phyloP scores from a whole-genome alignment of 257 asterid species.

The Fraxinus excelsior region DNA sequence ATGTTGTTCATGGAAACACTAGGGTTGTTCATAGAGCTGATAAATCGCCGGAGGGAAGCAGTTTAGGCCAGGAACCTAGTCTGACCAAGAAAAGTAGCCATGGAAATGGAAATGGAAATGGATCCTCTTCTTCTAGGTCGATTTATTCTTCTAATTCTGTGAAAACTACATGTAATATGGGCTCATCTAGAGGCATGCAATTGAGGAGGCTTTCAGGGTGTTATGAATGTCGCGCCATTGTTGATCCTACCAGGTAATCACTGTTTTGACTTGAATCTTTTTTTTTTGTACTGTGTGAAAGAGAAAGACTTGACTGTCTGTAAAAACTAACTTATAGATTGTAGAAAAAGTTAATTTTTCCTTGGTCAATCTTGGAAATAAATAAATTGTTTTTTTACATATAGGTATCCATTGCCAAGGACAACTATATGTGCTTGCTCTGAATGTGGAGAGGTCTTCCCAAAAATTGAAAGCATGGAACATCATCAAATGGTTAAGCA shows the following conservation, averaged over 20 bases:
- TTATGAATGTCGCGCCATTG: constrained; percentile 78
- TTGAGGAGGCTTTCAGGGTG: constrained; percentile 88
- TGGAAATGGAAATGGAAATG: constrained; percentile 9
- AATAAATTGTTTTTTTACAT: no score
- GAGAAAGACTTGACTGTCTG: not conserved
- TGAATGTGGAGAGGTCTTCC: constrained; percentile 90
- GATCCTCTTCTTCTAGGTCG: constrained; percentile 46
- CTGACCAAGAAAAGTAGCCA: constrained; percentile 45
- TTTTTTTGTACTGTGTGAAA: not conserved
- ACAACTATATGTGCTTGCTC: constrained; percentile 81
- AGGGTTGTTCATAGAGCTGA: constrained; percentile 84
- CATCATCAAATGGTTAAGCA: constrained; percentile 89
- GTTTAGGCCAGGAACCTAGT: constrained; percentile 25
- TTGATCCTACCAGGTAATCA: constrained; percentile 76
- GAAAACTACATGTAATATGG: constrained; percentile 38
- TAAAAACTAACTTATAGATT: not conserved
- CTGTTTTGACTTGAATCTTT: not conserved
- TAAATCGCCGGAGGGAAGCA: constrained; percentile 69
- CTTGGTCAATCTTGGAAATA: no score
- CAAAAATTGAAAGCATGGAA: constrained; percentile 83
- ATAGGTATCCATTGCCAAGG: constrained; percentile 78
- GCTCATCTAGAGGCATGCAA: constrained; percentile 62
- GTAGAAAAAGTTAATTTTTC: no score
- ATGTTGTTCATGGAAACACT: constrained; percentile 63
- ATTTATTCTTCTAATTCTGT: constrained; percentile 20